Evolutionary conservation across 2,329 filamentous ascomycete genomes (phyloP), one percentile per base, ranked within the genome.

Genomic region (Neopestalotiopsis sp.): DNA sequence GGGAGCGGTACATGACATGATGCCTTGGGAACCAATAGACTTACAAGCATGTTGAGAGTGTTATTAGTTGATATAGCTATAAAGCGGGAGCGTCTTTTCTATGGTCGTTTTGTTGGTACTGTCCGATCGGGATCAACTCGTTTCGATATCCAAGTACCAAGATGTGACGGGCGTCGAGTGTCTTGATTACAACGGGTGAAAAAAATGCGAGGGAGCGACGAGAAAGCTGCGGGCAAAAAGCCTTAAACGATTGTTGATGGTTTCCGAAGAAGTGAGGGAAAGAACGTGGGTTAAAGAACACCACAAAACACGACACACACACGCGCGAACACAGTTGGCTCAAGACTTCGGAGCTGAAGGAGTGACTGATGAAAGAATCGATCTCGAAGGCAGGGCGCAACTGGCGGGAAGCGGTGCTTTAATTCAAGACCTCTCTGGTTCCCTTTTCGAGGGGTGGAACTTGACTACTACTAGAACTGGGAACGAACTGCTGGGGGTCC

Each of bases 271-370:
- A 66, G 68, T 64, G 59, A 63, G 67, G 58, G 64, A 69, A 69
- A 56, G 30, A 49, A 53, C 45, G n/a, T 53, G 45, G 45, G 45
- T 53, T n/a, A 53, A 20, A 53, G 17, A 53, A 53, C 45, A 53
- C 45, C 58, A 62, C 64, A 40, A 49, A 38, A 38, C 34, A 38
- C 34, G 10, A 6, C 6, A 38, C 34, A 38, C 34, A 38, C 34
- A 38, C 30, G 14, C 17, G 32, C 56, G 64, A 66, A 40, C 32
- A 45, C n/a, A 38, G 40, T 20, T 40, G 62, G 42, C 59, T 30
- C 38, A 59, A 67, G 68, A 71, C 63, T 69, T 45, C 49, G 57
- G 57, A 38, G 45, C 42, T 67, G 57, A 68, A 66, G 49, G 61
- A 66, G 57, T 64, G 32, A 66, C 62, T 63, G 59, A 2, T 32